phyloP scores from a whole-genome alignment of 257 asterid genomes.

The Striga asiatica region DNA sequence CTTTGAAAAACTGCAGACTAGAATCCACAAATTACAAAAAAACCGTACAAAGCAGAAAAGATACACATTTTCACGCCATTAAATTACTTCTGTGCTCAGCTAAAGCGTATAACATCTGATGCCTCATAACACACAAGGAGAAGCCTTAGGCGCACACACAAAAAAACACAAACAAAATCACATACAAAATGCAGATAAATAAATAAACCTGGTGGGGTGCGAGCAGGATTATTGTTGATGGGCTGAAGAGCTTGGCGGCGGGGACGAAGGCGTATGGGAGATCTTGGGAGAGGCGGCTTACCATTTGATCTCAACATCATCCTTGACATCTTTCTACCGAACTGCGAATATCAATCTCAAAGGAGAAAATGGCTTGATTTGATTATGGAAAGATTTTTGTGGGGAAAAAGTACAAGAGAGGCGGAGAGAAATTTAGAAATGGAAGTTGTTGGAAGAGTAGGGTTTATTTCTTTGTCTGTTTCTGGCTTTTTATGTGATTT shows the following conservation, averaged over 20 bases:
- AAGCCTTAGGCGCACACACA: not conserved
- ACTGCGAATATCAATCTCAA: not conserved
- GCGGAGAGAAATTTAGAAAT: not conserved
- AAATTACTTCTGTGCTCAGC: too few species aligned
- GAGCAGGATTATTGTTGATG: constrained; percentile 17
- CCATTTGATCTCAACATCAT: constrained; percentile 61
- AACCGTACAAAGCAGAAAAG: not conserved
- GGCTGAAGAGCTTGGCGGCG: constrained; percentile 52
- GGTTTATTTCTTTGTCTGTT: not conserved
- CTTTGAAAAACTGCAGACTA: too few species aligned
- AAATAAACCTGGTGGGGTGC: constrained; percentile 49
- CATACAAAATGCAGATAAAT: not conserved
- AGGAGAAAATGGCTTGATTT: not conserved
- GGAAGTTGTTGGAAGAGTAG: not conserved
- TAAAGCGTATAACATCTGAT: too few species aligned
- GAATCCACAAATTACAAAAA: not conserved
- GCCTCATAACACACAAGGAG: too few species aligned
- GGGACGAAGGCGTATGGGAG: constrained; percentile 67
- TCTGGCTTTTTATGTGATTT: not conserved
- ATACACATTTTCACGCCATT: not conserved
- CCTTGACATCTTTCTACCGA: constrained; percentile 5
- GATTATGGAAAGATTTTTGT: too few species aligned
- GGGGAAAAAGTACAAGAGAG: not conserved
- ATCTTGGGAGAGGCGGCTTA: constrained; percentile 84
- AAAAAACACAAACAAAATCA: not conserved